phyloP scores from a whole-genome alignment of 805 yeast genomes.

The Pachysolen tannophilus region DNA sequence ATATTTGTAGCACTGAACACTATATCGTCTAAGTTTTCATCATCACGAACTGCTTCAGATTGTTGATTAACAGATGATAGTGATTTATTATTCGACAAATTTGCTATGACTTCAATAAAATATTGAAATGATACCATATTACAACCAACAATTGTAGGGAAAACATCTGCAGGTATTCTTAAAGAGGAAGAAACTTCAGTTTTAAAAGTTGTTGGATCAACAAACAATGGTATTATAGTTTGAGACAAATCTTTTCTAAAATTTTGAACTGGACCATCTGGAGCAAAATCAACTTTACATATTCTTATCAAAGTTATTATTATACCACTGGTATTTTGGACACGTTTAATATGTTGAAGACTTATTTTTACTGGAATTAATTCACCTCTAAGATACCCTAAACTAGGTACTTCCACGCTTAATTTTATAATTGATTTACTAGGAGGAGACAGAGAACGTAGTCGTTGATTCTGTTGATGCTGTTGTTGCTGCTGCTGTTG shows the following conservation, averaged over 20 bases:
- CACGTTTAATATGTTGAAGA: constrained; percentile 61
- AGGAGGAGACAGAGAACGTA: constrained; percentile 1
- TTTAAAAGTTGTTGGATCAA: constrained; percentile 57
- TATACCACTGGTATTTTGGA: constrained; percentile 64
- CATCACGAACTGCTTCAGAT: constrained; percentile 4
- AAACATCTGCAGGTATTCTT: constrained; percentile 75
- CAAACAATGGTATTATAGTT: constrained; percentile 63
- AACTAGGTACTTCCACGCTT: constrained; percentile 39
- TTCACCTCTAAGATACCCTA: constrained; percentile 79
- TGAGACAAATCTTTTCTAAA: constrained; percentile 82
- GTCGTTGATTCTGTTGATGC: constrained; percentile 10
- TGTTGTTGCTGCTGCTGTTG: too few species aligned
- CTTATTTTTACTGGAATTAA: constrained; percentile 61
- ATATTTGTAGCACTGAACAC: neutral
- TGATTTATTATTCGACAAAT: constrained; percentile 55
- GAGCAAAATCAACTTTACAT: constrained; percentile 56
- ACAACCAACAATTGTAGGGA: constrained; percentile 73
- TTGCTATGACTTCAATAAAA: constrained; percentile 76
- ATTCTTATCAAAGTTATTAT: constrained; percentile 76
- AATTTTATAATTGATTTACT: constrained; percentile 24
- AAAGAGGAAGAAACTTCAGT: constrained; percentile 55
- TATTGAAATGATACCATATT: constrained; percentile 75
- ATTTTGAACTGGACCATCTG: constrained; percentile 56
- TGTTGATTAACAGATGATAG: constrained; percentile 13
- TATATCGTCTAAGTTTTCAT: constrained; percentile 6